Base-by-base conservation (phyloP, 805 yeast genomes). In the Candida ponderosae region DNA sequence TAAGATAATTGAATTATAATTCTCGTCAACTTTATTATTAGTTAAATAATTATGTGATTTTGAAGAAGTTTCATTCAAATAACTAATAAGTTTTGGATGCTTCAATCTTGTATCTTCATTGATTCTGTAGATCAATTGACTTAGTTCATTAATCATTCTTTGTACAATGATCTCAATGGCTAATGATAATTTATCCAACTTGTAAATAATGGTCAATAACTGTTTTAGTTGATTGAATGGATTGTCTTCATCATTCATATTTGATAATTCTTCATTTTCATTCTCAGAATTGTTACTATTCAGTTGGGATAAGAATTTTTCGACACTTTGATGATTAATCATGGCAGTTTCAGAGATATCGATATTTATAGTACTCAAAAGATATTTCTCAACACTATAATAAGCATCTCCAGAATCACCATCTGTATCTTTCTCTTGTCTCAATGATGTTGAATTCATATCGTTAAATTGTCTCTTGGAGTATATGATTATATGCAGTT, bases 401-500 rank as follows among this genome's bases (percentile, higher is more conserved):
- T 58, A 64, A 4, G 57, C 59, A 15, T 48, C 50, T 6, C 10
- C 10, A 8, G 10, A 21, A 24, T 24, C 5, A 13, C 2, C 28
- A 24, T 24, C 14, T 2, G 13, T 24, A 24, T 24, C 28, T 11
- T 13, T 6, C 5, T 24, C n/a, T 48, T 51, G 4, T 46, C 15
- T 11, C 21, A 14, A 11, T n/a, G 18, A 7, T 19, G 16, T 7
- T 6, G 29, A 24, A 24, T 49, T 44, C 37, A 33, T 46, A 4
- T 37, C 19, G 5, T 40, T 33, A 26, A 54, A 52, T 5, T 44
- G 37, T 27, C 56, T 62, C 46, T 75, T 77, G 31, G 81, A 63
- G 48, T 80, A 85, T n/a, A 84, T 62, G 39, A 84, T 80, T 33
- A 68, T 71, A 40, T 76, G 79, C 31, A 87, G 60, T 50, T 88